Conservation (phyloP, 2,329 filamentous ascomycete genomes). For the Diaporthe citriasiana region DNA sequence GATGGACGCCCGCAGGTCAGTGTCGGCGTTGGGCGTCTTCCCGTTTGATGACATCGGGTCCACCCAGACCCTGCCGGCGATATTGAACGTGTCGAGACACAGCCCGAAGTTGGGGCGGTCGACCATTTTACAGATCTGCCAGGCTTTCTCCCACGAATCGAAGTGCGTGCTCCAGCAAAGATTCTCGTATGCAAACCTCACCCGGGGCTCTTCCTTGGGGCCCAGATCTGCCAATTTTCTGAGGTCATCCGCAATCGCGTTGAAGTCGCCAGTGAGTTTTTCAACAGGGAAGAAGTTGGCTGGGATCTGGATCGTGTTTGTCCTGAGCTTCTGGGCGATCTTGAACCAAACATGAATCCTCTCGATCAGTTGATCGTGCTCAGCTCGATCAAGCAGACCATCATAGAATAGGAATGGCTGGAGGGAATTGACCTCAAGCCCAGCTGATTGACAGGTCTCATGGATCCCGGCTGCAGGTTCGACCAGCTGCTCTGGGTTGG, state of each 20-base stretch:
- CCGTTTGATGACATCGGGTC: constrained; percentile 63
- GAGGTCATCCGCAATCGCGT: constrained; percentile 67
- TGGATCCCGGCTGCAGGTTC: constrained; percentile 62
- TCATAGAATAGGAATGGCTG: constrained; percentile 77
- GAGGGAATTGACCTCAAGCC: constrained; percentile 65
- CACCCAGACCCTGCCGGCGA: constrained; percentile 69
- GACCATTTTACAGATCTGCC: constrained; percentile 67
- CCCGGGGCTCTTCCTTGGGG: constrained; percentile 57
- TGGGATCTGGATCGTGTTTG: constrained; percentile 74
- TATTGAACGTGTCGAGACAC: constrained; percentile 75
- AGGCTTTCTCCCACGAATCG: constrained; percentile 71
- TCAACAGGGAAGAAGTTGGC: constrained; percentile 65
- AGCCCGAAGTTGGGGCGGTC: constrained; percentile 71
- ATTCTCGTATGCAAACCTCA: constrained; percentile 73
- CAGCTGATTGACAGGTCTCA: constrained; percentile 59
- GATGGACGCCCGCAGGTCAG: constrained; percentile 60
- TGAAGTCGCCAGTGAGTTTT: constrained; percentile 52
- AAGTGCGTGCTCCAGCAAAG: constrained; percentile 72
- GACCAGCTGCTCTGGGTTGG: constrained; percentile 57
- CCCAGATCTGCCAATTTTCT: constrained; percentile 70
- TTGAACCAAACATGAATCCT: constrained; percentile 72
- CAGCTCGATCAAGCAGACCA: constrained; percentile 61
- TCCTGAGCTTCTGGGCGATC: constrained; percentile 67
- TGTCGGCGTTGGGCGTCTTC: constrained; percentile 59
- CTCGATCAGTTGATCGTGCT: constrained; percentile 63